phyloP scores from a whole-genome alignment of 1,284 basidiomycete species.

The Rhodotorula sp. region DNA sequence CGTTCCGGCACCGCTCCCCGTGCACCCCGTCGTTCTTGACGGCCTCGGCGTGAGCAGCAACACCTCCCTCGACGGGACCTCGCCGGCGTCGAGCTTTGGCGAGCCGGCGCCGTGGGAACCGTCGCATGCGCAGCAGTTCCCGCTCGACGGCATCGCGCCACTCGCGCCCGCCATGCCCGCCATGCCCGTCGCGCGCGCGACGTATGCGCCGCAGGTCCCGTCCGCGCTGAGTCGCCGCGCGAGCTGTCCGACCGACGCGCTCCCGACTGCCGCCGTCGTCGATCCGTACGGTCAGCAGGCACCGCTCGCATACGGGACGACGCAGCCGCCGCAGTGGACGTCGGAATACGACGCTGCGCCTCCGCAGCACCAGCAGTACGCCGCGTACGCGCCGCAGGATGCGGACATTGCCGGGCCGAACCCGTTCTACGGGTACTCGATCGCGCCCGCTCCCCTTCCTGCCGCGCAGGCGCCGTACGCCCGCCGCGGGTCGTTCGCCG shows the following conservation, averaged over 20 bases:
- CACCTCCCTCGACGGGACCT: background rate
- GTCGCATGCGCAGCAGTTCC: background rate
- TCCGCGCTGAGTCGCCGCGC: background rate
- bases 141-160: too few relatives aligned
- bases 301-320: background rate
- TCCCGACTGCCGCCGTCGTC: background rate
- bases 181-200: background rate
- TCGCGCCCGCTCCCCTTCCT: background rate
- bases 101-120: background rate
- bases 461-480: background rate
- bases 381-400: background rate
- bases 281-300: background rate
- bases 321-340: background rate
- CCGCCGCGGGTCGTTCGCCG: conserved; percentile 4
- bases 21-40: background rate
- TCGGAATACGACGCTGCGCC: background rate
- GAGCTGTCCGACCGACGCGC: background rate
- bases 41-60: background rate
- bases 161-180: background rate
- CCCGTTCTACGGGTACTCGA: conserved; percentile 13
- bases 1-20: background rate
- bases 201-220: background rate
- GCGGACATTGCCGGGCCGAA: background rate
- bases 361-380: conserved; percentile 10
- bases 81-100: conserved; percentile 14